Conservation (phyloP, 2,329 filamentous ascomycete species). For the Fusarium robinianum region DNA sequence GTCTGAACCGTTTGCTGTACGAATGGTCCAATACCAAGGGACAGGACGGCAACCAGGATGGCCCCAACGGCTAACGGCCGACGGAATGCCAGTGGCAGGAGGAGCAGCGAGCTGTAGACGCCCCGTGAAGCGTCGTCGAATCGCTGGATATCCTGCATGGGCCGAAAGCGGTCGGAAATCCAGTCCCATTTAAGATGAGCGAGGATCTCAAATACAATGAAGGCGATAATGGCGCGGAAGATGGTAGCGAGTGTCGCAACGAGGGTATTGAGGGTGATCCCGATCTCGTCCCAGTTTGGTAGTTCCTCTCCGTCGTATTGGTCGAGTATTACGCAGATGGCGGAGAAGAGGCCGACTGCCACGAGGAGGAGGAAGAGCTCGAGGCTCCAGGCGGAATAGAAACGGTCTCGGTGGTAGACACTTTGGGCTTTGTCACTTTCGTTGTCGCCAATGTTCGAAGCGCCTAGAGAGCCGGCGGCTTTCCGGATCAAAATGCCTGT, state of each 20-base stretch:
- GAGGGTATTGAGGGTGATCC: conserved; percentile 9
- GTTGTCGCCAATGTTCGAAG: no score
- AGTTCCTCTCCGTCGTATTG: background rate
- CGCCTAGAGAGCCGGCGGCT: no score
- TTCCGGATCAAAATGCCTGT: no score
- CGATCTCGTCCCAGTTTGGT: conserved; percentile 1
- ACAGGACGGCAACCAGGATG: conserved; percentile 1
- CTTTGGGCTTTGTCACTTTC: no score
- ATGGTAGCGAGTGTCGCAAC: conserved; percentile 7
- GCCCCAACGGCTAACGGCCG: conserved; percentile 7
- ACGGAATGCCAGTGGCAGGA: background rate
- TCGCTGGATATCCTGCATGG: conserved; percentile 4
- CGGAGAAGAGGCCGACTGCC: no score
- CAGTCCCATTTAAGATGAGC: conserved; percentile 14
- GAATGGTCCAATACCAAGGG: conserved; percentile 4
- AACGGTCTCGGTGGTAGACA: no score
- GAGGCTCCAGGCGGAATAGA: no score
- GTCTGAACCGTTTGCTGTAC: conserved; percentile 3
- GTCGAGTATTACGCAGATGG: conserved; percentile 6
- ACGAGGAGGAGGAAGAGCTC: no score
- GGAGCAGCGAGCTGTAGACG: conserved; percentile 2
- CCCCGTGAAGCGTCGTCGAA: conserved; percentile 9
- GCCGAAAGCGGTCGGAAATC: conserved; percentile 2
- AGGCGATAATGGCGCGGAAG: conserved; percentile 6
- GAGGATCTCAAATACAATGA: conserved; percentile 7